phyloP scores from a whole-genome alignment of 495 filamentous ascomycete species.

The Glarea lozoyensis region DNA sequence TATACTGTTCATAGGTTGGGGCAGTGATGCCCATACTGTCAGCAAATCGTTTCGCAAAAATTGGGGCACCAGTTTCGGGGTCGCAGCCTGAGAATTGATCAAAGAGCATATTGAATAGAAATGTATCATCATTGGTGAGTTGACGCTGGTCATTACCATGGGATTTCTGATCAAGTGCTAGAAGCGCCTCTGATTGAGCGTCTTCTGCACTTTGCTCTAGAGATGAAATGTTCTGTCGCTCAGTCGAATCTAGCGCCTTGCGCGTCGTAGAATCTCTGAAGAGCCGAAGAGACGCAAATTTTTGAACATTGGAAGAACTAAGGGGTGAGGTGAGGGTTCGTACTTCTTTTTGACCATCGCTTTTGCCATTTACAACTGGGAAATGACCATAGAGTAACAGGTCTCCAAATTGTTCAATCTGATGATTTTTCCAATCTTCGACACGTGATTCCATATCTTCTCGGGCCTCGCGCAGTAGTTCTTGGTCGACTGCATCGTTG shows the following conservation, averaged over 20 bases:
- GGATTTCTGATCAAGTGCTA: too few relatives aligned
- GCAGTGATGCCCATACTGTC: slow-evolving; percentile 15
- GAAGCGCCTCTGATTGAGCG: slow-evolving; percentile 7
- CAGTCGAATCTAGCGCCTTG: slow-evolving; percentile 4
- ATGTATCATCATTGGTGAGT: neutral
- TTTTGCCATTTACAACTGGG: slow-evolving; percentile 81
- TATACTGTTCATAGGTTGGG: slow-evolving; percentile 54
- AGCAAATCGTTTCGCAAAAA: slow-evolving; percentile 12
- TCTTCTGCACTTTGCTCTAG: too few relatives aligned
- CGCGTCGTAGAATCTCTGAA: slow-evolving; percentile 2
- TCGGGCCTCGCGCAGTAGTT: slow-evolving; percentile 70
- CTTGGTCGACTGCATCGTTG: slow-evolving; percentile 82
- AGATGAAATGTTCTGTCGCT: too few relatives aligned
- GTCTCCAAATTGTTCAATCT: slow-evolving; percentile 81
- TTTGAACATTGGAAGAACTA: slow-evolving; percentile 1
- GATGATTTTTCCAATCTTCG: slow-evolving; percentile 95
- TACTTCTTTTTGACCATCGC: slow-evolving; percentile 79
- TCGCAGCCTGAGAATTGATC: neutral
- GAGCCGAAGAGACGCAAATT: neutral
- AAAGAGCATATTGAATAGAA: slow-evolving; percentile 15
- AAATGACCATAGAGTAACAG: slow-evolving; percentile 88
- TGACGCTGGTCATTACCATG: slow-evolving; percentile 7
- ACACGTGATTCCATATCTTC: slow-evolving; percentile 75
- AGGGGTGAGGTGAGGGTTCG: slow-evolving; percentile 3
- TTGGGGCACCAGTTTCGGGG: slow-evolving; percentile 3